phyloP scores from a whole-genome alignment of 192 early-diverging fungal species.

The Paraglomus occultum region DNA sequence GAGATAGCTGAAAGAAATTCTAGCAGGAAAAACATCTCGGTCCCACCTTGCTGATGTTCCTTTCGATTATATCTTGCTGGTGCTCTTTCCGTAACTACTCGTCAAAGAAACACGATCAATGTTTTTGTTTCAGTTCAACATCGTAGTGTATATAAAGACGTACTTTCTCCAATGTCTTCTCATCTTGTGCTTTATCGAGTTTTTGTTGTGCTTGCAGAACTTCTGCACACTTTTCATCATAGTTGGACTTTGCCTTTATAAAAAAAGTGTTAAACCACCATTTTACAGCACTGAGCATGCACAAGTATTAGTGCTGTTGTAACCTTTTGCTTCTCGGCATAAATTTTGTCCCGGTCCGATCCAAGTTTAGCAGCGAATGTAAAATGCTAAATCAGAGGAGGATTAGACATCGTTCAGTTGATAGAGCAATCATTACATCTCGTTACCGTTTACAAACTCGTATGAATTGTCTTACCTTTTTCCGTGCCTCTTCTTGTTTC shows the following conservation, averaged over 20 bases:
- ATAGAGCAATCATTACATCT: background rate
- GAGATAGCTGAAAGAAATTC: background rate
- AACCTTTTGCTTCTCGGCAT: slow-evolving; percentile 61
- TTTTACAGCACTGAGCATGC: too few relatives aligned
- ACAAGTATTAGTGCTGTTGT: slow-evolving; percentile 34
- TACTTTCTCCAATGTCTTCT: slow-evolving; percentile 54
- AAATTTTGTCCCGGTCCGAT: slow-evolving; percentile 57
- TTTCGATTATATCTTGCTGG: slow-evolving; percentile 62
- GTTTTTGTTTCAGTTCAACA: background rate
- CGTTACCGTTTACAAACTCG: background rate
- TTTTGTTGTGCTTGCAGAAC: slow-evolving; percentile 58
- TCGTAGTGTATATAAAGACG: slow-evolving; percentile 30
- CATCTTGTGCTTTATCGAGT: slow-evolving; percentile 57
- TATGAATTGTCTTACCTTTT: slow-evolving; percentile 52
- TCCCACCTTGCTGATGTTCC: slow-evolving; percentile 64
- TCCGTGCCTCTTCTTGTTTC: slow-evolving; percentile 67
- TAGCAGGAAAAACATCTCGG: background rate
- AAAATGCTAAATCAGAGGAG: slow-evolving; percentile 50
- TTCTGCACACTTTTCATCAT: slow-evolving; percentile 64
- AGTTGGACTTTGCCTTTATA: slow-evolving; percentile 42
- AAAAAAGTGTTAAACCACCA: slow-evolving; percentile 1
- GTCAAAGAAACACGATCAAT: slow-evolving; percentile 9
- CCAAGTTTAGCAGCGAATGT: slow-evolving; percentile 59
- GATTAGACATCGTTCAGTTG: background rate
- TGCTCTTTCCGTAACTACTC: slow-evolving; percentile 38